phyloP scores from a whole-genome alignment of 2,329 filamentous ascomycete genomes.

The Xylaria sp. region DNA sequence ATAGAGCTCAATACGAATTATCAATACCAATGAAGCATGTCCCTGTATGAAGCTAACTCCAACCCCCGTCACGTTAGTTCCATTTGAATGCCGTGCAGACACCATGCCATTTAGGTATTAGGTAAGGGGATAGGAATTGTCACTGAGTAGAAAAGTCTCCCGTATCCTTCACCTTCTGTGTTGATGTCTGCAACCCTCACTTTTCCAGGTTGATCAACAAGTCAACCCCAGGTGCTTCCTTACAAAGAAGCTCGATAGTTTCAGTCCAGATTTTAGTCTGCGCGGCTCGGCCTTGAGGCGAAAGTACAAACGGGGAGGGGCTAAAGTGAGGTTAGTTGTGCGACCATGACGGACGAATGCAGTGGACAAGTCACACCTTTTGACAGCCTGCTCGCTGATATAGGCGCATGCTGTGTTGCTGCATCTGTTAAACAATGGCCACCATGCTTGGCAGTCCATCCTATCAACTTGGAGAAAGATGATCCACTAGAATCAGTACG shows the following conservation, averaged over 20 bases:
- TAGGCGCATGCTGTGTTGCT: background rate
- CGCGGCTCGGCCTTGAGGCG: background rate
- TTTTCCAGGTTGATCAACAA: background rate
- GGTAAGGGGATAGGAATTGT: too few species aligned
- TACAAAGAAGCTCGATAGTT: background rate
- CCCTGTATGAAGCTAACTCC: too few species aligned
- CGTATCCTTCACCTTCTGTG: background rate
- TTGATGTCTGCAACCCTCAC: background rate
- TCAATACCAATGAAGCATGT: too few species aligned
- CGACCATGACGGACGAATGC: too few species aligned
- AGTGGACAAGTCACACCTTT: background rate
- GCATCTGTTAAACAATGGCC: background rate
- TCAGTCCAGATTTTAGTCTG: background rate
- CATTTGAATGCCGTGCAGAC: too few species aligned
- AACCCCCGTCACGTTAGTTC: too few species aligned
- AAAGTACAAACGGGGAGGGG: background rate
- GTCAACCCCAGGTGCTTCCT: background rate
- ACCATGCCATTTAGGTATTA: too few species aligned
- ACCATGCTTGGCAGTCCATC: background rate
- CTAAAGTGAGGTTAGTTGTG: background rate
- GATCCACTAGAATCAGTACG: background rate
- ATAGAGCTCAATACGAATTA: too few species aligned
- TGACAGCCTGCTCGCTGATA: background rate
- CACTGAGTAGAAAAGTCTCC: too few species aligned
- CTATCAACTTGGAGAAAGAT: background rate